Evolutionary conservation across 1,139 yeast genomes (phyloP).

Genomic region (Candida frijolesensis): DNA sequence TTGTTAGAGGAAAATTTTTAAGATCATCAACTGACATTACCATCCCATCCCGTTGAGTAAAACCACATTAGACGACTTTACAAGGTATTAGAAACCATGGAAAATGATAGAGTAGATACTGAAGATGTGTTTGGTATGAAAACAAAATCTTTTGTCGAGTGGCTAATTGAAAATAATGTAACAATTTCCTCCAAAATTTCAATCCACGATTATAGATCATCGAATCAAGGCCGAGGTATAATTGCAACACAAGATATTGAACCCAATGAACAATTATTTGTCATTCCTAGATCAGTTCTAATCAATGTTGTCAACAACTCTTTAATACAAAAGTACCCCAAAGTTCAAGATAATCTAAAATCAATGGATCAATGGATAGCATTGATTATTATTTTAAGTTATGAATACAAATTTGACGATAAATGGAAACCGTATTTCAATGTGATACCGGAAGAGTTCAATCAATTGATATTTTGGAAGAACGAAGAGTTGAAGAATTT

Average conservation of each 20-base stretch:
- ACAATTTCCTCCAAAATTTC: slow-evolving; percentile 56
- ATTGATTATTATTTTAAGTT: slow-evolving; percentile 65
- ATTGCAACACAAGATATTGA: slow-evolving; percentile 63
- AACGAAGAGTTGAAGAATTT: slow-evolving; percentile 52
- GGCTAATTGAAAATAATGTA: slow-evolving; percentile 55
- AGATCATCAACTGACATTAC: too few relatives aligned
- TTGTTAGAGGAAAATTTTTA: too few relatives aligned
- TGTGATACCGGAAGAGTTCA: slow-evolving; percentile 66
- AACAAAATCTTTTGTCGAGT: slow-evolving; percentile 47
- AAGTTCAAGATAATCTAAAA: slow-evolving; percentile 34
- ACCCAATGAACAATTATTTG: slow-evolving; percentile 63
- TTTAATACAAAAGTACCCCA: slow-evolving; percentile 37
- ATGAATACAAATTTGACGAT: slow-evolving; percentile 49
- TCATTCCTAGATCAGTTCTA: slow-evolving; percentile 61
- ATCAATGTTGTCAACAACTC: slow-evolving; percentile 62
- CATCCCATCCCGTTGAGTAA: not conserved
- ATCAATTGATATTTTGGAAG: slow-evolving; percentile 81
- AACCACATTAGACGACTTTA: not conserved
- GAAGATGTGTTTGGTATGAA: slow-evolving; percentile 8
- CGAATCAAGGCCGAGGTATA: slow-evolving; percentile 77
- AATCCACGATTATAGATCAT: slow-evolving; percentile 59
- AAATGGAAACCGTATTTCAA: slow-evolving; percentile 72
- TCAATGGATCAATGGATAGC: slow-evolving; percentile 75
- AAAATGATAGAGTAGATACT: not conserved
- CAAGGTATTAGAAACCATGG: not conserved